Percentiles rank a stretch among this genome's conserved stretches.
These are phyloP conservation scores for Micractinium conductrix DNA, from an alignment of 139 green algal genomes.

Conservation along the genomic window DNA sequence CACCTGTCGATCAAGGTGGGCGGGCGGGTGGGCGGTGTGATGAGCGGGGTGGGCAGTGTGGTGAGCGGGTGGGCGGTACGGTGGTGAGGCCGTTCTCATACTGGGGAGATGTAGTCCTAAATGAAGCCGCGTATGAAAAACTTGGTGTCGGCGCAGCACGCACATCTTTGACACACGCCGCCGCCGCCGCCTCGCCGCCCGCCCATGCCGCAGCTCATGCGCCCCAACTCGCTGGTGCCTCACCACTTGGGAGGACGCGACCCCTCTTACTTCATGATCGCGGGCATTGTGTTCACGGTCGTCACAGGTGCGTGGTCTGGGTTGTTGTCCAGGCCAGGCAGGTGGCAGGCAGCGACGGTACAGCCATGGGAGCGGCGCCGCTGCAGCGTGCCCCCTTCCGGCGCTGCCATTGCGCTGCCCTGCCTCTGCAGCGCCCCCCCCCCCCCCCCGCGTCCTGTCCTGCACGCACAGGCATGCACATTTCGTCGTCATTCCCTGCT, in stretches of 20 bases:
- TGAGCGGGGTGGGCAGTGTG: no score
- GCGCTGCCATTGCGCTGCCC: neutral
- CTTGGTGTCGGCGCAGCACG: no score
- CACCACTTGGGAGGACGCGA: slow-evolving; percentile 54
- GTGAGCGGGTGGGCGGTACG: no score
- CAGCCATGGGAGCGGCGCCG: no score
- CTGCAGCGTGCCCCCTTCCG: no score
- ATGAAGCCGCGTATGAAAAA: no score
- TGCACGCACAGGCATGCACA: neutral
- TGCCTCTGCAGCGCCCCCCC: neutral
- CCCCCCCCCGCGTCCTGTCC: neutral
- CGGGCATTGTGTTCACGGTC: slow-evolving; percentile 71
- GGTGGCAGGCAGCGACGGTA: no score
- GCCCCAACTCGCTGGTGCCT: slow-evolving; percentile 53
- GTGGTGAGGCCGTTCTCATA: no score
- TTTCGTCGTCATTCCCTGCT: neutral
- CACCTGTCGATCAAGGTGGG: slow-evolving; percentile 47
- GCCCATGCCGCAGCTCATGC: slow-evolving; percentile 24
- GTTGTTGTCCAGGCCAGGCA: no score
- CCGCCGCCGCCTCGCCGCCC: neutral
- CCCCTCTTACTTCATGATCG: slow-evolving; percentile 89
- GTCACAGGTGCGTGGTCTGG: slow-evolving; percentile 59
- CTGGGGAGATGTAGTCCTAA: no score
- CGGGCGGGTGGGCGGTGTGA: no score
- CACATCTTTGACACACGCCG: no score